Conservation (phyloP, 495 filamentous ascomycete species). For the Aspergillus indologenus region DNA sequence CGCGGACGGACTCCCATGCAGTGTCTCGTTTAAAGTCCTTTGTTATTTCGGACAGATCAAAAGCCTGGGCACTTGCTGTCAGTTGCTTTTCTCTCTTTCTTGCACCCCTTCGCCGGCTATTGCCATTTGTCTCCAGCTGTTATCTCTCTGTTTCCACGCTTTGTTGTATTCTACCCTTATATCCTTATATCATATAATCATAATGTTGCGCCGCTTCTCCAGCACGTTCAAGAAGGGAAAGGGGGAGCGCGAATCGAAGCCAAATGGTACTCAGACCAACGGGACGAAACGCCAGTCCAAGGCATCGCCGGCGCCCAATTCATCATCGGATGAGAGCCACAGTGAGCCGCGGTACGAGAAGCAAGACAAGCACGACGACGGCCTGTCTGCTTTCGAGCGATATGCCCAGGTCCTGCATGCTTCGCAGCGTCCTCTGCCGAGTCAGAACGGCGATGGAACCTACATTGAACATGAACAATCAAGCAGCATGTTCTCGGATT, state of each 20-base stretch:
- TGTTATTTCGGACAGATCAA: constrained; percentile 4
- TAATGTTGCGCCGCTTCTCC: constrained; percentile 51
- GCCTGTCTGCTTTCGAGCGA: constrained; percentile 53
- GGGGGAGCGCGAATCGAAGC: constrained; percentile 41
- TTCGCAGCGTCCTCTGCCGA: constrained; percentile 61
- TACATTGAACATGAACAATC: constrained; percentile 49
- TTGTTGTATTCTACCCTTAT: constrained; percentile 14
- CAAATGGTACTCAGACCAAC: constrained; percentile 29
- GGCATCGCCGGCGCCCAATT: constrained; percentile 29
- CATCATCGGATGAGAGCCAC: constrained; percentile 24
- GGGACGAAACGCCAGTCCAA: constrained; percentile 42
- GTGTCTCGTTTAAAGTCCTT: constrained; percentile 11
- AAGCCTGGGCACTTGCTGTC: neutral
- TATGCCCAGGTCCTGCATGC: constrained; percentile 65
- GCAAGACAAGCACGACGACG: constrained; percentile 38
- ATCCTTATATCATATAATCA: constrained; percentile 22
- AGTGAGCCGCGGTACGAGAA: neutral
- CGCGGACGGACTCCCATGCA: neutral
- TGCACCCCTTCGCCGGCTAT: constrained; percentile 5
- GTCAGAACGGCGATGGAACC: constrained; percentile 61
- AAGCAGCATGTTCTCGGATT: constrained; percentile 59
- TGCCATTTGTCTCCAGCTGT: constrained; percentile 14
- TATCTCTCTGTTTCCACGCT: constrained; percentile 6
- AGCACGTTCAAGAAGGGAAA: constrained; percentile 51
- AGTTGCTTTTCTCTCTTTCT: constrained; percentile 2